Conservation (phyloP, 148 eudicot genomes). For the Fallopia convolvulus region DNA sequence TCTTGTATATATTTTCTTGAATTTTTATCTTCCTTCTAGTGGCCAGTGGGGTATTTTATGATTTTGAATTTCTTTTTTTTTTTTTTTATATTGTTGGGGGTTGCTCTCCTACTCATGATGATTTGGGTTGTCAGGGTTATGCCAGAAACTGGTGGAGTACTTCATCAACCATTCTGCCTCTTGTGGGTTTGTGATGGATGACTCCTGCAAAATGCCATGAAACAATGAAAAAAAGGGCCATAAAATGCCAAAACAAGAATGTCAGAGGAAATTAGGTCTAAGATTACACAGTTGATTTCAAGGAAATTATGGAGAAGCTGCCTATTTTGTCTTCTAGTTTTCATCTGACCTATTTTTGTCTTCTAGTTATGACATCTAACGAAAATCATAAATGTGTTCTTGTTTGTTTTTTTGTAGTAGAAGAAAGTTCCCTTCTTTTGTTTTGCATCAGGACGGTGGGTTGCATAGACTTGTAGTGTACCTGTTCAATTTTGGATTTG, state of each 20-base stretch:
- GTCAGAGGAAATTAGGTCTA: conserved; percentile 19
- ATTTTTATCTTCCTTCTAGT: background rate
- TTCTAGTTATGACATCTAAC: background rate
- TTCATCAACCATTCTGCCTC: conserved; percentile 74
- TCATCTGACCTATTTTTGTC: background rate
- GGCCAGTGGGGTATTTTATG: background rate
- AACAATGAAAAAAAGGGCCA: background rate
- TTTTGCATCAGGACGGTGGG: background rate
- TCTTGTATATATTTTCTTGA: too few relatives aligned
- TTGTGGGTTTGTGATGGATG: conserved; percentile 47
- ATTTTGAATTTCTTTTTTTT: background rate
- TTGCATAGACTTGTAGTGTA: background rate
- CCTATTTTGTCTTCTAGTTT: background rate
- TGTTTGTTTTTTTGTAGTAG: background rate
- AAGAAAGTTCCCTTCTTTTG: conserved; percentile 1
- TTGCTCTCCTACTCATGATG: conserved; percentile 51
- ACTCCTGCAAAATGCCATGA: conserved; percentile 38
- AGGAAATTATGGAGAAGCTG: background rate
- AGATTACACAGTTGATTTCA: conserved; percentile 1
- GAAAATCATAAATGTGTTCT: background rate
- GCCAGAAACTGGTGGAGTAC: conserved; percentile 72
- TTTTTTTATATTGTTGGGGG: background rate
- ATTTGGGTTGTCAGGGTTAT: conserved; percentile 81
- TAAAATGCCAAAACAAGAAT: background rate
- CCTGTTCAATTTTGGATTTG: background rate